Percentiles rank a stretch among this genome's conserved stretches.
phyloP scores from a whole-genome alignment of 495 filamentous ascomycete genomes.

The Aspergillus coremiiformis region DNA sequence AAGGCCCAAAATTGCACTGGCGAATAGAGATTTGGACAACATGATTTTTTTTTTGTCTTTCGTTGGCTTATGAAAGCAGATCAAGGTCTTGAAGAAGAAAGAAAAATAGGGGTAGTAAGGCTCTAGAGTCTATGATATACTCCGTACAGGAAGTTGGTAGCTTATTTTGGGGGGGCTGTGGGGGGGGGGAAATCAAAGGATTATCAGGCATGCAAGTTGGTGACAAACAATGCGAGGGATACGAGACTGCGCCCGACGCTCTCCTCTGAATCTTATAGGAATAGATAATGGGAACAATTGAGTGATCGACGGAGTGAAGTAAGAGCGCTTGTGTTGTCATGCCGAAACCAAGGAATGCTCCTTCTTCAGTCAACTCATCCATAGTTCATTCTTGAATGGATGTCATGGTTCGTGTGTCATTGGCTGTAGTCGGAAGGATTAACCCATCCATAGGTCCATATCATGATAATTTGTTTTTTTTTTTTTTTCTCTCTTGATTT shows the following conservation, averaged over 20 bases:
- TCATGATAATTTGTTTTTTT: no score
- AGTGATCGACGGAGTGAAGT: not conserved
- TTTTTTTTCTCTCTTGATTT: no score
- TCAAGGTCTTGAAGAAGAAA: not conserved
- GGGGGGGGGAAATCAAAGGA: no score
- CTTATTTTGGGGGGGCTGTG: no score
- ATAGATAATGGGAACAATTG: not conserved
- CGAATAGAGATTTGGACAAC: constrained; percentile 9
- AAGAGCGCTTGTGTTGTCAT: not conserved
- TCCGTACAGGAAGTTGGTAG: not conserved
- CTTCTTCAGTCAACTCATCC: not conserved
- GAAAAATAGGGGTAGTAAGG: not conserved
- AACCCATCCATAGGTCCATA: not conserved
- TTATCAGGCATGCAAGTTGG: no score
- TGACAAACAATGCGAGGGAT: not conserved
- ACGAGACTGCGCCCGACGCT: not conserved
- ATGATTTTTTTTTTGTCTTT: not conserved
- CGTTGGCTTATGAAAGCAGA: not conserved
- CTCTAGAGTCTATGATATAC: not conserved
- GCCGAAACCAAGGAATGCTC: not conserved
- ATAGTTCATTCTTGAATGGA: not conserved
- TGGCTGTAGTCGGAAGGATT: not conserved
- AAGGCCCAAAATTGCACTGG: constrained; percentile 32
- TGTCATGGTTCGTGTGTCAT: not conserved
- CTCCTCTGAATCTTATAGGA: not conserved